These are phyloP conservation scores for Alternaria sp. DNA, from an alignment of 2,329 filamentous ascomycete species.

Conservation along the genomic window DNA sequence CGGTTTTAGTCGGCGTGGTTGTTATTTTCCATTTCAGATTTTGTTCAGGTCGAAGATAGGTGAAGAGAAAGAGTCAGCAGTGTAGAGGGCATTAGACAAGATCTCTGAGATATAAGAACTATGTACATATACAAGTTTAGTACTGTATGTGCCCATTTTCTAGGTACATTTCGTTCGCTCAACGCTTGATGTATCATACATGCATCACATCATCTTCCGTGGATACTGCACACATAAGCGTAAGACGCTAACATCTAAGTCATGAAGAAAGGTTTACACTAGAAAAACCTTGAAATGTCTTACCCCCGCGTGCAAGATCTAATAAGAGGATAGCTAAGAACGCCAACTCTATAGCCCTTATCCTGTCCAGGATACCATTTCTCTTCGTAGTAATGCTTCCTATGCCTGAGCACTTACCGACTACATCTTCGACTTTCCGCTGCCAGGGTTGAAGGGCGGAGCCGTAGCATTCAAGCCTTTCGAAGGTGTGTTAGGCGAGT, in stretches of 20 bases:
- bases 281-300: neutral
- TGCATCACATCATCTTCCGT: neutral
- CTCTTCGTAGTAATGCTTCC: neutral
- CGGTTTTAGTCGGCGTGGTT: neutral
- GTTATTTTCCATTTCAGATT: no score
- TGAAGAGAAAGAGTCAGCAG: neutral
- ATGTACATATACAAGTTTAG: neutral
- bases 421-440: conserved; percentile 1
- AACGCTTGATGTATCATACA: neutral
- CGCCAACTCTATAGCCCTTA: neutral
- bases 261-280: neutral
- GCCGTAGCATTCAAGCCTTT: conserved; percentile 8
- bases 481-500: neutral
- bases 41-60: no score
- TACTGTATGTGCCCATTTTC: neutral
- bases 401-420: neutral
- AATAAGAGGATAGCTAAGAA: neutral
- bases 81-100: neutral
- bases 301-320: no score
- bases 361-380: neutral
- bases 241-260: neutral
- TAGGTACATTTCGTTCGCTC: neutral
- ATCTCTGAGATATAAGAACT: neutral
- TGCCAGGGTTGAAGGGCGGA: neutral
- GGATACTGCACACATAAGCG: no score